Evolutionary conservation across 495 filamentous ascomycete species (phyloP), one percentile per base, ranked within the genome.

Genomic region (Cryomyces minteri): DNA sequence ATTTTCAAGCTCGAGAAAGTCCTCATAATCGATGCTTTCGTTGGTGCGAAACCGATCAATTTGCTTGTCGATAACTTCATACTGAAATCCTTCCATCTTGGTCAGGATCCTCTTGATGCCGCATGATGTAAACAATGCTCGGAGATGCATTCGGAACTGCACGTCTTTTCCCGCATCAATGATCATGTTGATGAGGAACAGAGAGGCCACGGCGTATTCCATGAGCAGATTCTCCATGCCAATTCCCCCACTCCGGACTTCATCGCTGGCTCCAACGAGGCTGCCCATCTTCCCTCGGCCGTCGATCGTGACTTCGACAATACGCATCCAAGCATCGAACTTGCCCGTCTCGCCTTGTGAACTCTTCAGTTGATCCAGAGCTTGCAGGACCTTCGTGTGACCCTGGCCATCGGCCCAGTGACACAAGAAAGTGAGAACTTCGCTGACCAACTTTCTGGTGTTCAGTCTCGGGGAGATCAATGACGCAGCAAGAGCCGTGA

Each of bases 61-160:
- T 65, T 98, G 90, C 69, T 95, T 96, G 67, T 98, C 88, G 51
- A 98, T 94, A 47, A 92, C 73, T 51, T 98, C 92, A 63, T 96
- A 98, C 60, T 96, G 85, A 68, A 98, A 98, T 32, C 74, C 84
- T 60, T 94, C 90, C 90, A 98, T 94, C 72, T 98, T 98, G 43
- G 70, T 77, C 61, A 95, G 63, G 48, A 98, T 86, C 51, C 92
- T 77, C 66, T 86, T 88, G 71, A 98, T 83, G 43, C 90, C 90
- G 64, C 88, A 94, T 58, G 84, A 84, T 51, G 80, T 94, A 56
- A 98, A 95, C 63, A 95, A 90, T 31, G 92, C 88, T 37, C 90
- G 73, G 53, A 98, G 87, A 63, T 98, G 92, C 52, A 87, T 81
- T 52, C 90, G 79, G 37, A 95, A 66, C 63, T 94, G 83, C 52